Evolutionary conservation across 345 rosid genomes (phyloP).

Genomic region (Chamaenerion angustifolium): DNA sequence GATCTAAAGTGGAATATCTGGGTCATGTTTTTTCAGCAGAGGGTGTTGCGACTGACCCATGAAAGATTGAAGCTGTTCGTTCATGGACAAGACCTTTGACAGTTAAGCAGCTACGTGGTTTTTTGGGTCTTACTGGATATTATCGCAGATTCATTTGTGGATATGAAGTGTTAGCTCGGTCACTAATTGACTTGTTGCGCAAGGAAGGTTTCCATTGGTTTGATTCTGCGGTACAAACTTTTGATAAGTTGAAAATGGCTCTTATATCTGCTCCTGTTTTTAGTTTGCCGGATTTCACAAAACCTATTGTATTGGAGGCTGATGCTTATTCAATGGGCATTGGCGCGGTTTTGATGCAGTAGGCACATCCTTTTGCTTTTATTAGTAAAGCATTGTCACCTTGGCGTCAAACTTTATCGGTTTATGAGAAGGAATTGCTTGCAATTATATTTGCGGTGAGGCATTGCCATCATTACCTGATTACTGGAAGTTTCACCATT

Average conservation of each 20-base stretch:
- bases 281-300: neutral
- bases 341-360: neutral
- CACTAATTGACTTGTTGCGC: neutral
- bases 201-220: neutral
- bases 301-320: neutral
- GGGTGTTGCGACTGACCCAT: neutral
- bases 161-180: neutral
- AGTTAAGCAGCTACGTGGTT: neutral
- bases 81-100: neutral
- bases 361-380: neutral
- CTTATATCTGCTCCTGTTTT: neutral
- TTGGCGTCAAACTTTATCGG: neutral
- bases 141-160: neutral
- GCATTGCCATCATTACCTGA: neutral
- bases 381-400: neutral
- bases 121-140: neutral
- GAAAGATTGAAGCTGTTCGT: neutral
- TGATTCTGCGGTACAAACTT: neutral
- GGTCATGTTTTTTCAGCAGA: neutral
- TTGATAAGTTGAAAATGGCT: neutral
- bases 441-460: neutral
- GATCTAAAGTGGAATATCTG: too few species aligned
- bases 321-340: neutral
- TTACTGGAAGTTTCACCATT: neutral
- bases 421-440: neutral